A percentile compares a stretch with the other conserved stretches of the same genome.
These are phyloP conservation scores for Picochlorum costavermella DNA, from an alignment of 139 green algal genomes.

Conservation along the genomic window DNA sequence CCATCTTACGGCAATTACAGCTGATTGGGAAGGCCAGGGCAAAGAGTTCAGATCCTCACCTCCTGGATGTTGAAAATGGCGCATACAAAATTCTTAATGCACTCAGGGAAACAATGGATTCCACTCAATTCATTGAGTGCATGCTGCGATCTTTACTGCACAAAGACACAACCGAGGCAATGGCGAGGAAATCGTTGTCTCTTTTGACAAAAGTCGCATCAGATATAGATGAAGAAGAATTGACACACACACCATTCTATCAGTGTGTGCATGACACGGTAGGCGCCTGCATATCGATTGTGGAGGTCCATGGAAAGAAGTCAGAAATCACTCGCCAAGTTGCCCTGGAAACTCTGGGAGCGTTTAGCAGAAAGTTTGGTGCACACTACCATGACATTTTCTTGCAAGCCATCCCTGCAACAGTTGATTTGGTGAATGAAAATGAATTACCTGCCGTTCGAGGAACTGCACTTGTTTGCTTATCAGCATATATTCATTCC, in stretches of 20 bases:
- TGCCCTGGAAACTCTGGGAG: conserved; percentile 35
- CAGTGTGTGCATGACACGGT: neutral
- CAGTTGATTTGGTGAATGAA: conserved; percentile 12
- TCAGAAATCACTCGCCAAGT: conserved; percentile 31
- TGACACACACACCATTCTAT: neutral
- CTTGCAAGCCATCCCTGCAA: conserved; percentile 14
- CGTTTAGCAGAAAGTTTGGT: conserved; percentile 29
- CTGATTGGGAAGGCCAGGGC: neutral
- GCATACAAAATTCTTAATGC: neutral
- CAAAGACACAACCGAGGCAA: neutral
- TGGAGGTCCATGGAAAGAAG: neutral
- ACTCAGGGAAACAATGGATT: neutral
- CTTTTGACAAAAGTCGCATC: neutral
- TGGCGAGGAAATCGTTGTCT: neutral
- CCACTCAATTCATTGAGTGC: neutral
- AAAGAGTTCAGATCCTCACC: neutral
- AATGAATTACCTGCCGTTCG: conserved; percentile 34
- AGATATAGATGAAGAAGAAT: neutral
- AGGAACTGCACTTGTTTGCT: conserved; percentile 33
- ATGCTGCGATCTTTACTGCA: neutral
- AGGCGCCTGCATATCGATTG: neutral
- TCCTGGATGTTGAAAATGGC: neutral
- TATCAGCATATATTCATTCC: conserved; percentile 22
- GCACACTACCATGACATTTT: conserved; percentile 10
- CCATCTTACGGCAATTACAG: neutral